Conservation (phyloP, 805 yeast genomes). For the Torulaspora gathmanii region DNA sequence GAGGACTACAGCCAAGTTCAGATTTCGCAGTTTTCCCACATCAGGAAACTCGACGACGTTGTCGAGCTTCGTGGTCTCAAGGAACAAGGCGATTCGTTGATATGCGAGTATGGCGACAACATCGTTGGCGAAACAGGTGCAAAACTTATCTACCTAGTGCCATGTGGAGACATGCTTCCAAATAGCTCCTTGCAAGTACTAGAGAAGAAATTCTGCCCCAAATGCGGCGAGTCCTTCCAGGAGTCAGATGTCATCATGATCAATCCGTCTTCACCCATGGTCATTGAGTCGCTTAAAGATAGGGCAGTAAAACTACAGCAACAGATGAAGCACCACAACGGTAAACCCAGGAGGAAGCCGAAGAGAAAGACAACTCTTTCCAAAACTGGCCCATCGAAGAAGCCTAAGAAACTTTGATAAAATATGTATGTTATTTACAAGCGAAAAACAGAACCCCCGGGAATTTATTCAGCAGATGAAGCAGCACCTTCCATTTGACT, state of each 20-base stretch:
- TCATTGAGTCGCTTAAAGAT: constrained; percentile 16
- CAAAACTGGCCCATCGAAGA: neutral
- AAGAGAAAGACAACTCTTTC: neutral
- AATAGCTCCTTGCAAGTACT: constrained; percentile 31
- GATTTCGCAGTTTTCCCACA: constrained; percentile 32
- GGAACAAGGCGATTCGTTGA: constrained; percentile 8
- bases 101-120: constrained; percentile 26
- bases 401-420: neutral
- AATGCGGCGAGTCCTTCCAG: constrained; percentile 33
- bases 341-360: constrained; percentile 24
- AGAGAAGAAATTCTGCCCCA: constrained; percentile 36
- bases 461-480: constrained; percentile 16
- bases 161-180: constrained; percentile 44
- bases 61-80: constrained; percentile 39
- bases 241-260: constrained; percentile 39
- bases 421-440: neutral
- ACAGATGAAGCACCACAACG: constrained; percentile 38
- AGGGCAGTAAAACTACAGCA: constrained; percentile 26
- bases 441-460: constrained; percentile 3
- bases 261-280: constrained; percentile 30
- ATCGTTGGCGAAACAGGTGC: constrained; percentile 36
- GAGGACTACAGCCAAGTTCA: constrained; percentile 30
- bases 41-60: constrained; percentile 42
- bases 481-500: constrained; percentile 18
- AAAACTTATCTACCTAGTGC: constrained; percentile 43